These are phyloP conservation scores for Colletotrichum acutatum DNA, from an alignment of 2,329 filamentous ascomycete species.

Conservation along the genomic window DNA sequence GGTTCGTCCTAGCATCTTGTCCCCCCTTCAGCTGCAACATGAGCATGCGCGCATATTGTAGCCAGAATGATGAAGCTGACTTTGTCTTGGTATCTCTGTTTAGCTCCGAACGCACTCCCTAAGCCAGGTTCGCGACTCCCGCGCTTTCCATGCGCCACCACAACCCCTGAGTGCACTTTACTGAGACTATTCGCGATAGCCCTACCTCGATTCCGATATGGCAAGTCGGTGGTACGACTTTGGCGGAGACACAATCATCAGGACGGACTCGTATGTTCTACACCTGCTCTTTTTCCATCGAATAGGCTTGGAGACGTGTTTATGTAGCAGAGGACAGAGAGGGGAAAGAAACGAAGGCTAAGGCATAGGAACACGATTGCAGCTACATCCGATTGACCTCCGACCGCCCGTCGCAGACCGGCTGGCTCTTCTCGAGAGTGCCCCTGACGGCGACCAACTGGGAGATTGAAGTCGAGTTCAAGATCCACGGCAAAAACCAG, in stretches of 20 bases:
- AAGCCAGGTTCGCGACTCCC: slow-evolving; percentile 64
- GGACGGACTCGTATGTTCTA: slow-evolving; percentile 71
- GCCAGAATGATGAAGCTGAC: slow-evolving; percentile 22
- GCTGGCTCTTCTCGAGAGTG: slow-evolving; percentile 94
- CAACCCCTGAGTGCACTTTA: slow-evolving; percentile 18
- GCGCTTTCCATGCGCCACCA: slow-evolving; percentile 2
- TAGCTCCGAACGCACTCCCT: slow-evolving; percentile 91
- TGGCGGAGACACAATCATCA: slow-evolving; percentile 91
- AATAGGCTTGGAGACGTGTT: not conserved
- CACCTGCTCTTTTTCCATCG: not conserved
- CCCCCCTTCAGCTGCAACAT: no score
- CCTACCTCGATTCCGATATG: slow-evolving; percentile 98
- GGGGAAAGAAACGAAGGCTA: slow-evolving; percentile 32
- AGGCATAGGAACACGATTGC: slow-evolving; percentile 37
- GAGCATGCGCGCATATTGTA: not conserved
- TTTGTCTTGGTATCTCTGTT: slow-evolving; percentile 33
- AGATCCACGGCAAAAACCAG: slow-evolving; percentile 87
- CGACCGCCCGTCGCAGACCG: slow-evolving; percentile 88
- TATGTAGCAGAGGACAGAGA: not conserved
- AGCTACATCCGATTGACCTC: slow-evolving; percentile 94
- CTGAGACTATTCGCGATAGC: slow-evolving; percentile 61
- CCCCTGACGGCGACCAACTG: slow-evolving; percentile 98
- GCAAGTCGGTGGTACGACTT: slow-evolving; percentile 99
- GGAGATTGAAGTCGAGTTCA: slow-evolving; percentile 97
- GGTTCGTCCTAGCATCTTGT: slow-evolving; percentile 47